Conservation (phyloP, 164 flowering plant species). For the Umbilicus rupestris region DNA sequence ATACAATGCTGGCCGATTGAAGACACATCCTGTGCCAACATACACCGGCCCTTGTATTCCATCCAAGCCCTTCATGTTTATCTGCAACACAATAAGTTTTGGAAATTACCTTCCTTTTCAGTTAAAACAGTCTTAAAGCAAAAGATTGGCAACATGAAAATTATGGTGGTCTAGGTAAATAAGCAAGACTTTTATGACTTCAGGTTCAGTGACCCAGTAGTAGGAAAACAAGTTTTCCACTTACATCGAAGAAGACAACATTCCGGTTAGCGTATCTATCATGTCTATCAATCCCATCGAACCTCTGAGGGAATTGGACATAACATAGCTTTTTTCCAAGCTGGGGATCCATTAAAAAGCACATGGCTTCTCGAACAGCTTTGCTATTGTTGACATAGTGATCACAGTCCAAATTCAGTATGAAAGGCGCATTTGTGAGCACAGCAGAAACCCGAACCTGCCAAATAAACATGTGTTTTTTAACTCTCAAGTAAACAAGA, state of each 20-base stretch:
- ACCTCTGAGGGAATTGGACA: constrained; percentile 12
- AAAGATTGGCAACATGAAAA: not conserved
- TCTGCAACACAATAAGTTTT: not conserved
- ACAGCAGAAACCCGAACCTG: constrained; percentile 10
- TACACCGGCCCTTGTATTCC: constrained; percentile 11
- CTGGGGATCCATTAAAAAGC: constrained; percentile 10
- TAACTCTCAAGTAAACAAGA: too few relatives aligned
- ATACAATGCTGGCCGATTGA: constrained; percentile 8
- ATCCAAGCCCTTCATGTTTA: constrained; percentile 9
- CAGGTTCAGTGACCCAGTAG: not conserved
- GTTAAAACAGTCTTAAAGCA: not conserved
- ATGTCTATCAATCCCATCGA: constrained; percentile 11
- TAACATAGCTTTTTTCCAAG: constrained; percentile 9
- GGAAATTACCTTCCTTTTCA: not conserved
- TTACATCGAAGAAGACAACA: constrained; percentile 11
- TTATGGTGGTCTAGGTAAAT: too few relatives aligned
- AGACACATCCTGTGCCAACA: constrained; percentile 11
- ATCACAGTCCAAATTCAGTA: constrained; percentile 10
- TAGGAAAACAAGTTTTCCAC: not conserved
- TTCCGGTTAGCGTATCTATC: constrained; percentile 10
- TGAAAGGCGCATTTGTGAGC: constrained; percentile 9
- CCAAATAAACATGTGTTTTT: not conserved
- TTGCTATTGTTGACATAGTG: constrained; percentile 11
- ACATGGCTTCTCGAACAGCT: constrained; percentile 10
- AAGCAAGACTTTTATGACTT: not conserved